Evolutionary conservation across 108 stramenopile genomes (phyloP).

Genomic region (Cylindrotheca closterium): DNA sequence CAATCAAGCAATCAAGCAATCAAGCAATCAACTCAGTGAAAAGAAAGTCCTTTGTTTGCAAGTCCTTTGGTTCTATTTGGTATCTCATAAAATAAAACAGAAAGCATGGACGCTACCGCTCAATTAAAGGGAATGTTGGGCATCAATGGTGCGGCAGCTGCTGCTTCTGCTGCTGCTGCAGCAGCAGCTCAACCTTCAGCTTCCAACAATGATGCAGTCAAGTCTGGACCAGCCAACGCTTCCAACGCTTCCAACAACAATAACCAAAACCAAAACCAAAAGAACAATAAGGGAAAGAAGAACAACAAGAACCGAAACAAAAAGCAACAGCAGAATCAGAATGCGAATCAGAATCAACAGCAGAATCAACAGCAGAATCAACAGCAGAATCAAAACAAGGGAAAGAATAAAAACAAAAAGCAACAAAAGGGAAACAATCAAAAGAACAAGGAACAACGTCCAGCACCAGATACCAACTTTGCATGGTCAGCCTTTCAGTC

Average conservation of each 20-base stretch:
- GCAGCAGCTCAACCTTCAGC: background rate
- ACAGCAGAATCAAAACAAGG: constrained; percentile 8
- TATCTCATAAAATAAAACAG: no score
- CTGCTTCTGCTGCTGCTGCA: background rate
- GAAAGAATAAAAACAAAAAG: constrained; percentile 17
- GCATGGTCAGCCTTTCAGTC: constrained; percentile 88
- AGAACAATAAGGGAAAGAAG: background rate
- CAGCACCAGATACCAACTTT: no score
- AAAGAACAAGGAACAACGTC: background rate
- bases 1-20: no score
- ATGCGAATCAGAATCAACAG: constrained; percentile 3
- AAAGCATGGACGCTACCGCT: constrained; percentile 45
- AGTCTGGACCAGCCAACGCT: background rate
- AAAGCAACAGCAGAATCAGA: constrained; percentile 9
- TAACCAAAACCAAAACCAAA: constrained; percentile 2
- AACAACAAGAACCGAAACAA: background rate
- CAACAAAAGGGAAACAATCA: constrained; percentile 32
- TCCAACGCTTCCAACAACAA: background rate
- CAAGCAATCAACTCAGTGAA: no score
- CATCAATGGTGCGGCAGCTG: background rate
- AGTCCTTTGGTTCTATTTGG: no score
- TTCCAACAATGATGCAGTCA: background rate
- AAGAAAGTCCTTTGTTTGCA: no score
- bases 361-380: background rate
- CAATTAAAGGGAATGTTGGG: constrained; percentile 52